phyloP scores from a whole-genome alignment of 2,329 filamentous ascomycete species.

The Orbilia ellipsospora region DNA sequence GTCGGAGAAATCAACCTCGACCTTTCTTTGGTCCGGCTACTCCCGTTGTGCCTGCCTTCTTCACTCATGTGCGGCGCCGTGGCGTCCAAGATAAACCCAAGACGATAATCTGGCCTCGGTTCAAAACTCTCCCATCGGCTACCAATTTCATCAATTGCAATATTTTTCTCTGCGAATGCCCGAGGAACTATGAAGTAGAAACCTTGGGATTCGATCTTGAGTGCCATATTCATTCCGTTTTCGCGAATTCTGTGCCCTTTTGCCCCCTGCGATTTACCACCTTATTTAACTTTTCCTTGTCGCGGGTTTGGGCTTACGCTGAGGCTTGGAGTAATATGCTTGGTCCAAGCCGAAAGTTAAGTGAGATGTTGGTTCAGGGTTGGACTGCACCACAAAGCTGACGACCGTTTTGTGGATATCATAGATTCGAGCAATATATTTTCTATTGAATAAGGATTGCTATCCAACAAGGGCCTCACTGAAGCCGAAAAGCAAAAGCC shows the following conservation, averaged over 20 bases:
- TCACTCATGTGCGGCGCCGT: conserved; percentile 8
- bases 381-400: background rate
- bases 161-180: no score
- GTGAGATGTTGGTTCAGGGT: background rate
- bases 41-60: background rate
- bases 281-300: background rate
- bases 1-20: conserved; percentile 9
- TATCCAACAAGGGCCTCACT: conserved; percentile 13
- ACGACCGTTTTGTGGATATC: no score
- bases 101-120: conserved; percentile 45
- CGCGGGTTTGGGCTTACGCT: conserved; percentile 23
- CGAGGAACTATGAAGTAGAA: background rate
- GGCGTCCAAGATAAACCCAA: conserved; percentile 31
- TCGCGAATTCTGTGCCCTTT: background rate
- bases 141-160: conserved; percentile 4
- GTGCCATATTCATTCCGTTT: no score
- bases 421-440: background rate
- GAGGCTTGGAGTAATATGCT: conserved; percentile 36
- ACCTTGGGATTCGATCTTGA: background rate
- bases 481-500: background rate
- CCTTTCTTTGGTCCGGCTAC: background rate
- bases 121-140: conserved; percentile 54
- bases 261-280: background rate
- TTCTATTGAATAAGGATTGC: background rate
- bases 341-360: conserved; percentile 13